phyloP scores from a whole-genome alignment of 2,329 filamentous ascomycete species.

The Penicillium sp. region DNA sequence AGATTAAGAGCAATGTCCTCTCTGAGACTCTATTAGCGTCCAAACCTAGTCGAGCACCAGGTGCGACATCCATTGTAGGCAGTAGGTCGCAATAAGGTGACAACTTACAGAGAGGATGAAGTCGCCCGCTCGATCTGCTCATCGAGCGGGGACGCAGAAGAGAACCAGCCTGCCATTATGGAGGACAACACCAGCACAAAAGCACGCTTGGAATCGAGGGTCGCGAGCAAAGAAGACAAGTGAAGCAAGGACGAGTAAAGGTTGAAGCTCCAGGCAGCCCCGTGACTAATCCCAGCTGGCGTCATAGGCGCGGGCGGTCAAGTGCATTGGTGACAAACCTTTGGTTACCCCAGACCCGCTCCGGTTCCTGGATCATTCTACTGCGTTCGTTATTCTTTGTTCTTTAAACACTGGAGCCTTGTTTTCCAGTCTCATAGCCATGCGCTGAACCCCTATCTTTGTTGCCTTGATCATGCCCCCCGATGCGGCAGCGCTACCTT shows the following conservation, averaged over 20 bases:
- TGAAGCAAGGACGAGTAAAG: slow-evolving; percentile 11
- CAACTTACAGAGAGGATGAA: slow-evolving; percentile 76
- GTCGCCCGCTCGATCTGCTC: slow-evolving; percentile 96
- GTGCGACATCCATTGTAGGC: neutral
- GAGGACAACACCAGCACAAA: slow-evolving; percentile 10
- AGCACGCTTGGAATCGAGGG: neutral
- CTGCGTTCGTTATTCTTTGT: neutral
- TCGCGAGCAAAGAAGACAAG: slow-evolving; percentile 1
- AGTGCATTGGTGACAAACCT: slow-evolving; percentile 18
- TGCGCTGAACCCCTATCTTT: slow-evolving; percentile 24
- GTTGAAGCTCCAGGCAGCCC: slow-evolving; percentile 18
- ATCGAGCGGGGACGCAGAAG: slow-evolving; percentile 85
- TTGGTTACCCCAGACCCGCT: slow-evolving; percentile 21
- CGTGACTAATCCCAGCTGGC: slow-evolving; percentile 28
- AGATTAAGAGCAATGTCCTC: slow-evolving; percentile 97
- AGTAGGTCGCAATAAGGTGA: slow-evolving; percentile 7
- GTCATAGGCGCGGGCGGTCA: slow-evolving; percentile 37
- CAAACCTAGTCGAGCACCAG: no score
- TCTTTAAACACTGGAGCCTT: slow-evolving; percentile 7
- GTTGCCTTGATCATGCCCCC: slow-evolving; percentile 33
- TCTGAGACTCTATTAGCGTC: slow-evolving; percentile 43
- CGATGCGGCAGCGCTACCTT: slow-evolving; percentile 37
- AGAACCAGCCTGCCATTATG: slow-evolving; percentile 96
- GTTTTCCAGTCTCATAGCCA: slow-evolving; percentile 9
- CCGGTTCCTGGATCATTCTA: slow-evolving; percentile 15